Evolutionary conservation across 1,284 basidiomycete genomes (phyloP).

Genomic region (Somion occarium): DNA sequence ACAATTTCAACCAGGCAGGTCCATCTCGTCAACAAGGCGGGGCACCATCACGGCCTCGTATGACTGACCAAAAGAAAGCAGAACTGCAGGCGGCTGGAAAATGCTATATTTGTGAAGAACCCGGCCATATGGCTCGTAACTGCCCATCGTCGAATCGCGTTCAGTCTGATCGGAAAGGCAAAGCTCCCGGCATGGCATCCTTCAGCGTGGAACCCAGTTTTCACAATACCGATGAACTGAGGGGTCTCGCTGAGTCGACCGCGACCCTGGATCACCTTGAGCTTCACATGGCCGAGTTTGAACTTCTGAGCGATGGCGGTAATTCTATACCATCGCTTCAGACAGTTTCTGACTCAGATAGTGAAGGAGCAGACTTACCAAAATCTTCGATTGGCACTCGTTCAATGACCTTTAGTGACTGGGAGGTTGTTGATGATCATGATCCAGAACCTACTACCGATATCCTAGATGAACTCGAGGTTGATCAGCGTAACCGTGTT

Average conservation of each 20-base stretch:
- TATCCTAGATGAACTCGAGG: no score
- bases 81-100: slow-evolving; percentile 10
- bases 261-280: background rate
- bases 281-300: background rate
- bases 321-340: no score
- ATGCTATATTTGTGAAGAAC: slow-evolving; percentile 14
- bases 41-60: background rate
- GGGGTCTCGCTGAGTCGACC: slow-evolving; percentile 2
- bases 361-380: background rate
- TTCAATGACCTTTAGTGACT: background rate
- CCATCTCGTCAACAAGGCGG: background rate
- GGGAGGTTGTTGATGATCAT: no score
- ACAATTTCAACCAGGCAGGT: background rate
- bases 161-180: slow-evolving; percentile 1
- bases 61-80: slow-evolving; percentile 5
- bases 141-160: slow-evolving; percentile 4
- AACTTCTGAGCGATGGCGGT: background rate
- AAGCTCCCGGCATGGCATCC: slow-evolving; percentile 8
- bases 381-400: background rate
- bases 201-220: background rate
- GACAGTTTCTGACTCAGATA: no score
- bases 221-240: slow-evolving; percentile 3
- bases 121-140: slow-evolving; percentile 9
- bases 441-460: no score
- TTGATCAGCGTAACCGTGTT: no score